Percentiles rank a stretch among this genome's conserved stretches.
Evolutionary conservation across 225 moss, liverwort and hornwort species (phyloP).

Genomic region (Sphagnum tenellum): DNA sequence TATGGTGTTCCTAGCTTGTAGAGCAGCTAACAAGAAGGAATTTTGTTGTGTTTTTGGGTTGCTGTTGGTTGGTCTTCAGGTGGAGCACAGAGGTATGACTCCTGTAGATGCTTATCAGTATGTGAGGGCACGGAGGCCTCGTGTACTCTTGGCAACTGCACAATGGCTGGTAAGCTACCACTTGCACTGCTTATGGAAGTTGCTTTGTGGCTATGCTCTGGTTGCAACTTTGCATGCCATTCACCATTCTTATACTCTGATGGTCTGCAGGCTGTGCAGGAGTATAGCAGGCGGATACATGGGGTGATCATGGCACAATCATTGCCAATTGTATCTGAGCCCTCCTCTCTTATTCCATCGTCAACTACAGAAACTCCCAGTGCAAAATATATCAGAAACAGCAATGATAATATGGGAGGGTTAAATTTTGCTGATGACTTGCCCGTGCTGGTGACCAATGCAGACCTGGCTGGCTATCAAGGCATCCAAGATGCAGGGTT

Average conservation of each 20-base stretch:
- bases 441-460: constrained; percentile 72
- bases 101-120: constrained; percentile 79
- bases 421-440: constrained; percentile 27
- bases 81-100: constrained; percentile 88
- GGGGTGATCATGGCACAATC: constrained; percentile 45
- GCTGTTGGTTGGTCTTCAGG: constrained; percentile 30
- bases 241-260: no score
- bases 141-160: constrained; percentile 82
- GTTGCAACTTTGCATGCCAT: no score
- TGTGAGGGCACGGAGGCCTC: constrained; percentile 76
- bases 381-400: neutral
- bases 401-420: constrained; percentile 19
- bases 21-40: no score
- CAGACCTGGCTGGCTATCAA: constrained; percentile 82
- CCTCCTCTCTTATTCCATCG: constrained; percentile 26
- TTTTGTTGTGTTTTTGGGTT: no score
- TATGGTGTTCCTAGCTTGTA: no score
- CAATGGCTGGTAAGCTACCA: constrained; percentile 77
- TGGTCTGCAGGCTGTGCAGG: constrained; percentile 76
- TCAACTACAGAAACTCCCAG: constrained; percentile 13
- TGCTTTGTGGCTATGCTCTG: no score
- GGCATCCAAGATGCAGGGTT: constrained; percentile 87
- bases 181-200: no score
- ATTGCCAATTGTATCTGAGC: constrained; percentile 25
- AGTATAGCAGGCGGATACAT: constrained; percentile 72